Evolutionary conservation across 1,139 yeast species (phyloP).

Genomic region (Suhomyces bribrorum): DNA sequence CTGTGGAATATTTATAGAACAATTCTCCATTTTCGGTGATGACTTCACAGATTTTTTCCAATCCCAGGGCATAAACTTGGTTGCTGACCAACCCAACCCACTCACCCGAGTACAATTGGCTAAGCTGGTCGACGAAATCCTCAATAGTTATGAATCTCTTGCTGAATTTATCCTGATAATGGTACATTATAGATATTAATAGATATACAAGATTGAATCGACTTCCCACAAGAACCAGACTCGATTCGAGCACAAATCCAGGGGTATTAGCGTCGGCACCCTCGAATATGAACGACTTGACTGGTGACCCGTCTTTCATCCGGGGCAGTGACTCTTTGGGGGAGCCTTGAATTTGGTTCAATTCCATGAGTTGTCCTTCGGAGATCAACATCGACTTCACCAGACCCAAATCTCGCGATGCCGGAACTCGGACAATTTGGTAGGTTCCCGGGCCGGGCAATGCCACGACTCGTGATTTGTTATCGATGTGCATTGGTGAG

Average conservation of each 20-base stretch:
- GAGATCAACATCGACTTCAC: slow-evolving; percentile 25
- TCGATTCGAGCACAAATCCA: slow-evolving; percentile 35
- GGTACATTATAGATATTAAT: slow-evolving; percentile 39
- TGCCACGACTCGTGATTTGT: slow-evolving; percentile 20
- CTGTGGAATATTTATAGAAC: slow-evolving; percentile 46
- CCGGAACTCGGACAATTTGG: slow-evolving; percentile 29
- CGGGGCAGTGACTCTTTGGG: slow-evolving; percentile 18
- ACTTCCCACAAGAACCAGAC: slow-evolving; percentile 44
- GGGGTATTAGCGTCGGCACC: slow-evolving; percentile 6
- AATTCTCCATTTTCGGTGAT: slow-evolving; percentile 49
- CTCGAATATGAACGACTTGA: slow-evolving; percentile 42
- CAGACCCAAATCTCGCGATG: slow-evolving; percentile 17
- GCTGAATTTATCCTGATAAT: slow-evolving; percentile 25
- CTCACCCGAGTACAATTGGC: slow-evolving; percentile 19
- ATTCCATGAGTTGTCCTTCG: slow-evolving; percentile 28
- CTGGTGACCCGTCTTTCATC: slow-evolving; percentile 30
- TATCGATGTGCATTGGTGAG: slow-evolving; percentile 17
- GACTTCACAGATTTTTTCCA: slow-evolving; percentile 44
- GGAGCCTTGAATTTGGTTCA: slow-evolving; percentile 33
- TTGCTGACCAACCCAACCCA: slow-evolving; percentile 31
- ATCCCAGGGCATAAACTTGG: slow-evolving; percentile 19
- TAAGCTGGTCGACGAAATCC: slow-evolving; percentile 48
- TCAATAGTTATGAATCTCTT: slow-evolving; percentile 47
- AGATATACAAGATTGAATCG: slow-evolving; percentile 45
- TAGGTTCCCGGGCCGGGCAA: slow-evolving; percentile 20